Percentiles rank a stretch among this genome's conserved stretches.
Evolutionary conservation across 768 basidiomycete genomes (phyloP).

Genomic region (Lactarius indigo): DNA sequence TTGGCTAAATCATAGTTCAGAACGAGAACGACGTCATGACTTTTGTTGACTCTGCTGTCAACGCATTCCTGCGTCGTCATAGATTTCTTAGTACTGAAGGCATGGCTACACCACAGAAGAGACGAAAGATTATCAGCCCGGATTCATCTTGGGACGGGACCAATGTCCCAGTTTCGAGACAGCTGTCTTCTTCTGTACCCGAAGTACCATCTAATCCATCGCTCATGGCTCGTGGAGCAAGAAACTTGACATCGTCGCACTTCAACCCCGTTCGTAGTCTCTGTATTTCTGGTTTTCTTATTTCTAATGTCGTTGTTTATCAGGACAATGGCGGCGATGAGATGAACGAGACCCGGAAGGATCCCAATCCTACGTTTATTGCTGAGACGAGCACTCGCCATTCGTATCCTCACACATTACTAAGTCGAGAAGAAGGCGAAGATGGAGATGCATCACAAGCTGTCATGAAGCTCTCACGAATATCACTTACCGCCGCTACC

Average conservation of each 20-base stretch:
- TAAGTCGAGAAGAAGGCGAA: conserved; percentile 13
- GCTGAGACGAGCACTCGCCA: conserved; percentile 70
- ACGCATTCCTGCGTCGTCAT: conserved; percentile 61
- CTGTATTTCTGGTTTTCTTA: not conserved
- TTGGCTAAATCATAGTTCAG: conserved; percentile 35
- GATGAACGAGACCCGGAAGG: conserved; percentile 49
- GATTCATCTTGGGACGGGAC: not conserved
- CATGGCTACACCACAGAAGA: conserved; percentile 47
- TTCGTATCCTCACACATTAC: conserved; percentile 42
- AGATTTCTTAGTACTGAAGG: conserved; percentile 44
- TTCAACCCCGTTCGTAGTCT: conserved; percentile 6
- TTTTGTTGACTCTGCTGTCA: conserved; percentile 57
- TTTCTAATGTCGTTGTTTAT: not conserved
- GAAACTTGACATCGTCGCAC: not conserved
- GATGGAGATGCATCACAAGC: conserved; percentile 16
- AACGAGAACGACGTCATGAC: conserved; percentile 51
- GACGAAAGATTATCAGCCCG: conserved; percentile 38
- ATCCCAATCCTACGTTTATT: conserved; percentile 58
- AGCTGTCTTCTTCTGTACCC: not conserved
- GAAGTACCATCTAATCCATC: not conserved
- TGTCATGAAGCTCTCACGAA: conserved; percentile 26
- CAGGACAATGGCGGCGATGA: conserved; percentile 13
- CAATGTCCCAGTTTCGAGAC: not conserved
- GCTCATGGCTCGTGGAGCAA: not conserved
- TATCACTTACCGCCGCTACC: conserved; percentile 20